A percentile compares a stretch with the other conserved stretches of the same genome.
Evolutionary conservation across 192 early-diverging fungal species (phyloP).

Genomic region (Gamsiella multidivaricata): DNA sequence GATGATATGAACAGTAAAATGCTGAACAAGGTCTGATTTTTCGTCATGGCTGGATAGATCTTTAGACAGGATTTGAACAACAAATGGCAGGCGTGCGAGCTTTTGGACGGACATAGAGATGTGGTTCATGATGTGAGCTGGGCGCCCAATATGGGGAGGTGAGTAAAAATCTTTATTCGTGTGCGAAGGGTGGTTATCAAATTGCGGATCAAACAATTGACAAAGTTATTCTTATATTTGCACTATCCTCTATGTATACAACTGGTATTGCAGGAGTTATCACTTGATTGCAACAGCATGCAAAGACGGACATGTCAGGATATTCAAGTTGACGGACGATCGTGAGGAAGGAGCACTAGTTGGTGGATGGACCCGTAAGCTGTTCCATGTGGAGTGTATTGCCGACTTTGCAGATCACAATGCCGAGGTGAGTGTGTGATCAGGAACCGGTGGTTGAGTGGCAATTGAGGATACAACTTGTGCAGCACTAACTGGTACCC

Average conservation of each 20-base stretch:
- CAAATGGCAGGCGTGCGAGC: constrained; percentile 72
- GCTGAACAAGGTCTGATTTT: background rate
- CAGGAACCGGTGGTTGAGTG: too few species aligned
- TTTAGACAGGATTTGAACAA: constrained; percentile 65
- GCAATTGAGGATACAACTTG: too few species aligned
- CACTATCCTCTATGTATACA: background rate
- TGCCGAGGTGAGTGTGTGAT: constrained; percentile 61
- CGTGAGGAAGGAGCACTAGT: constrained; percentile 41
- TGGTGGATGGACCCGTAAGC: constrained; percentile 48
- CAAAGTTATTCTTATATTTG: background rate
- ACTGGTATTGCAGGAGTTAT: constrained; percentile 69
- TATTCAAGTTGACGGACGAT: constrained; percentile 75
- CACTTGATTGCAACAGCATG: constrained; percentile 87
- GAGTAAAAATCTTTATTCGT: too few species aligned
- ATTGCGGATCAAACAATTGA: too few species aligned
- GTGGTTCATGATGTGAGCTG: constrained; percentile 76
- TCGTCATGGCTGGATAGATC: constrained; percentile 53
- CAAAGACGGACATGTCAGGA: constrained; percentile 79
- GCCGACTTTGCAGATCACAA: constrained; percentile 73
- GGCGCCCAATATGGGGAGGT: constrained; percentile 78
- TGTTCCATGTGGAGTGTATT: constrained; percentile 66
- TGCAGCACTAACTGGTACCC: too few species aligned
- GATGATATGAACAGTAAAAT: background rate
- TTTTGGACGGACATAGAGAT: constrained; percentile 69
- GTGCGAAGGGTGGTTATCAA: too few species aligned